Percentiles rank a stretch among this genome's conserved stretches.
Conservation (phyloP, 2,329 filamentous ascomycete species). For the Verticillium dahliae region DNA sequence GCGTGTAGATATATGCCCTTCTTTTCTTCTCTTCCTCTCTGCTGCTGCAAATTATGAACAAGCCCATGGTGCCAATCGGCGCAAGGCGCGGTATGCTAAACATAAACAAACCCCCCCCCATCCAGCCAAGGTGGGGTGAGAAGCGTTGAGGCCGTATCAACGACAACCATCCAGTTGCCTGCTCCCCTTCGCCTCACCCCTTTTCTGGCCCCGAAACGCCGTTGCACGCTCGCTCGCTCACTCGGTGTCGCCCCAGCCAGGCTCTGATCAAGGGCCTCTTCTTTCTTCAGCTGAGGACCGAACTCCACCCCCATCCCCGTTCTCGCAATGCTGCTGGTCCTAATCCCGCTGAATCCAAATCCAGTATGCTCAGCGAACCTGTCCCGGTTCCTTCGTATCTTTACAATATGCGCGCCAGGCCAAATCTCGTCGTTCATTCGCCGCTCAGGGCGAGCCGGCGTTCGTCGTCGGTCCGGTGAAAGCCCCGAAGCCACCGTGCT, state of each 20-base stretch:
- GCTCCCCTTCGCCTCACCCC: neutral
- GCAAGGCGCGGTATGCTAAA: constrained; percentile 7
- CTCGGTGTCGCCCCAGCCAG: neutral
- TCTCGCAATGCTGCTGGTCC: neutral
- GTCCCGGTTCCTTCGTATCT: neutral
- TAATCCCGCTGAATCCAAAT: neutral
- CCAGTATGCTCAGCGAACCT: neutral
- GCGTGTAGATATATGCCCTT: neutral
- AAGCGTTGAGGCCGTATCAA: neutral
- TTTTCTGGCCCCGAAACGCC: neutral
- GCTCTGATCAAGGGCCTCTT: no score
- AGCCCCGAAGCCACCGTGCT: constrained; percentile 53
- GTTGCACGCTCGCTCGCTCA: neutral
- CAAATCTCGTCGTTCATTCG: neutral
- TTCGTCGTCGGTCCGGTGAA: constrained; percentile 33
- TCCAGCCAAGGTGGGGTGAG: neutral
- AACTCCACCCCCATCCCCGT: neutral
- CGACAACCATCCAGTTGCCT: neutral
- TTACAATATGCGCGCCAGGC: neutral
- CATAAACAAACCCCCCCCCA: constrained; percentile 7
- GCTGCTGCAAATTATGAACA: neutral
- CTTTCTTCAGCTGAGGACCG: no score
- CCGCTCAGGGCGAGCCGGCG: constrained; percentile 23
- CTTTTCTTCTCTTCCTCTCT: neutral
- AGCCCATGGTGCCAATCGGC: neutral